phyloP scores from a whole-genome alignment of 192 early-diverging fungal species.

The Backusella tarrabulga region DNA sequence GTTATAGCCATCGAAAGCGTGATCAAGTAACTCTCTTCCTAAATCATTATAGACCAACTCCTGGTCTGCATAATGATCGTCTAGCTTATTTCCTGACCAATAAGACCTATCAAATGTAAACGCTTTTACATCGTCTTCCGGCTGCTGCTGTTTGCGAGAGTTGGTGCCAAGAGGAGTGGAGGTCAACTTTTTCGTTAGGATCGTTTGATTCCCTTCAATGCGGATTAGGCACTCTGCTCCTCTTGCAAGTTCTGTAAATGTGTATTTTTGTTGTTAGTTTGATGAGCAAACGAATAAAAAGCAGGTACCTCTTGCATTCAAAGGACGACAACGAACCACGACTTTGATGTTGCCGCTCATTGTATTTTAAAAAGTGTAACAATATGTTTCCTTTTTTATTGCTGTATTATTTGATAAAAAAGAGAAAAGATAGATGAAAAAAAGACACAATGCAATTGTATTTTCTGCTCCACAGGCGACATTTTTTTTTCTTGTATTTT shows the following conservation, averaged over 20 bases:
- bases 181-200: constrained; percentile 37
- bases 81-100: constrained; percentile 69
- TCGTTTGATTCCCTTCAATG: constrained; percentile 68
- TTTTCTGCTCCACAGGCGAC: neutral
- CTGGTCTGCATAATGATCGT: constrained; percentile 68
- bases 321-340: constrained; percentile 75
- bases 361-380: neutral
- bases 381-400: neutral
- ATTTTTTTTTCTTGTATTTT: neutral
- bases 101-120: constrained; percentile 91
- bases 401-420: neutral
- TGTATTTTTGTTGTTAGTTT: neutral
- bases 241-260: constrained; percentile 46
- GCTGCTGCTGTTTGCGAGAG: neutral
- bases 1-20: constrained; percentile 90
- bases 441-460: neutral
- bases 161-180: neutral
- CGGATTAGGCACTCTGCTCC: constrained; percentile 64
- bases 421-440: neutral
- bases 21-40: constrained; percentile 74
- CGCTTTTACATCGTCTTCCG: constrained; percentile 42
- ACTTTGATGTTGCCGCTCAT: constrained; percentile 60
- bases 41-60: constrained; percentile 72
- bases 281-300: neutral
- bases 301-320: constrained; percentile 63